Evolutionary conservation across 768 basidiomycete genomes (phyloP), one percentile per base, ranked within the genome.

Genomic region (Podaxis sp.): DNA sequence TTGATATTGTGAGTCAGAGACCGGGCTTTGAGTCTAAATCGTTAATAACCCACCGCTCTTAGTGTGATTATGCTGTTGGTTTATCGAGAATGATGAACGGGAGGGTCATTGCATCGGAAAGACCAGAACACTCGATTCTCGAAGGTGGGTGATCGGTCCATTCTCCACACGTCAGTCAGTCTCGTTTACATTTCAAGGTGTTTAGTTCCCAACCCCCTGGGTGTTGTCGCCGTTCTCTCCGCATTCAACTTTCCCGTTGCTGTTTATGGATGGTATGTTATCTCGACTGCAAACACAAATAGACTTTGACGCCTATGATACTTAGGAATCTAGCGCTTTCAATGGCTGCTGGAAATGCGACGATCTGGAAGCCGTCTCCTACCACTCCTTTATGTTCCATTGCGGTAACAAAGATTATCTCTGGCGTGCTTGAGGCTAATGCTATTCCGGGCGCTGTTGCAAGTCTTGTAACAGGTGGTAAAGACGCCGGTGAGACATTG

Each of bases 181-280:
- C 62, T 58, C 68, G 69, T 65, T 67, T 10, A 62, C 33, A 36
- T 56, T 15, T 49, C 26, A 28, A 38, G 24, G 33, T 60, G 51
- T 38, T 13, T 73, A 95, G 93, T 96, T 3, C 91, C 96, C 8
- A 97, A 97, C 72, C 96, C 96, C 22, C 81, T 98, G 52, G 83
- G 84, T 17, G 81, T 85, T 46, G 83, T 85, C 41, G 87, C 80
- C 33, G 86, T 96, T 10, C 76, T 99, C 56, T 90, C 93, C 22
- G 96, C 96, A 0, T 98, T 97, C 81, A 99, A 99, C 74, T 99
- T 98, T 72, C 96, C 96, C 10, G 88, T 93, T 48, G 95, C 95
- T 37, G 93, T 96, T 49, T 94, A 93, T 74, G 93, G 93, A 66
- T 95, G 93, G 93, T 89, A 74, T 44, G 78, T 69, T 22, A 28